Evolutionary conservation across 805 yeast genomes (phyloP), one percentile per base, ranked within the genome.

Genomic region (Cyberlindnera mrakii): DNA sequence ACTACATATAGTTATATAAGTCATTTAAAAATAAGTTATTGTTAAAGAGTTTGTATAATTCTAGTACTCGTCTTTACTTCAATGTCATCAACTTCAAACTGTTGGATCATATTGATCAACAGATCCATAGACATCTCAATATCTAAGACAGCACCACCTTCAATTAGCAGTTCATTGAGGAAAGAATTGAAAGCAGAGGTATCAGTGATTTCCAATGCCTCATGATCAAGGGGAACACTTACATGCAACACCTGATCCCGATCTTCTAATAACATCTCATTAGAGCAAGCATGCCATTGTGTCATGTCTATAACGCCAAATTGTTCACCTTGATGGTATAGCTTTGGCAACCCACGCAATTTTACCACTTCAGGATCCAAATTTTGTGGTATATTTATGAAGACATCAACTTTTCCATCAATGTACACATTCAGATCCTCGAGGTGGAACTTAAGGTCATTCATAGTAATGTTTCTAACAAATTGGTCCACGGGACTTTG

Each of bases 281-380:
- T 72, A 1, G 59, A 58, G 5, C 75, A 65, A n/a, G 51, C 48
- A 19, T 64, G 63, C 82, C 82, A 78, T 6, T 66, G 67, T 9
- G 55, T 54, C 51, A 74, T 52, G 5, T 66, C 64, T 13, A 77
- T 54, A n/a, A 66, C 62, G 6, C 74, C 71, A 55, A 78, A 77
- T 42, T 63, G 64, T 14, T 44, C 48, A 3, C 55, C 67, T 6
- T 66, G 51, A 46, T 72, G 71, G 39, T 52, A 64, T 31, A 78
- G 54, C 33, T 61, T 59, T 11, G 49, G 45, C 1, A 39, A 7
- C 3, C 50, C 48, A 16, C 42, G 35, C 6, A 44, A 34, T 7
- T 33, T 20, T 11, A 34, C 30, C 17, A 49, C 47, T 14, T 29
- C 44, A 47, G 15, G 54, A 48, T 15, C 63, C 48, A 16, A 59